phyloP scores from a whole-genome alignment of 2,329 filamentous ascomycete genomes.

The Colletotrichum lindemuthianum region DNA sequence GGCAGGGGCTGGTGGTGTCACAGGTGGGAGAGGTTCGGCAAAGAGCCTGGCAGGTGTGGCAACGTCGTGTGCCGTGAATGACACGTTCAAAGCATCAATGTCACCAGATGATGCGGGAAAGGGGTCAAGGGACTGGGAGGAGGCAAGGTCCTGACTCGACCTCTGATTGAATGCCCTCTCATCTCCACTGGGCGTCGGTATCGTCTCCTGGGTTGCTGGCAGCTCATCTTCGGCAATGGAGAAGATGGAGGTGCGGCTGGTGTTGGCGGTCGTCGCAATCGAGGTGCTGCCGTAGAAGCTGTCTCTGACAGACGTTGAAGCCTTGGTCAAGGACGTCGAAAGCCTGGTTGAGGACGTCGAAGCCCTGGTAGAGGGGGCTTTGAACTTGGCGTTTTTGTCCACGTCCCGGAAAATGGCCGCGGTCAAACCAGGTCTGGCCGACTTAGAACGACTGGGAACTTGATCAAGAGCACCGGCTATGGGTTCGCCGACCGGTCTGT shows the following conservation, averaged over 20 bases:
- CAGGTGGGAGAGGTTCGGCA: neutral
- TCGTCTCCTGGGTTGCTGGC: conserved; percentile 17
- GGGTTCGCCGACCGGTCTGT: neutral
- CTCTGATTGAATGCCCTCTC: neutral
- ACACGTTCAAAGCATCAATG: conserved; percentile 16
- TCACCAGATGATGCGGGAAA: conserved; percentile 20
- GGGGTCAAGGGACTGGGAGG: conserved; percentile 10
- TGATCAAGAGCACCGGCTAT: conserved; percentile 3
- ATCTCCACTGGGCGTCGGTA: neutral
- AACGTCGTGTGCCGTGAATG: conserved; percentile 13
- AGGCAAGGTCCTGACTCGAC: neutral
- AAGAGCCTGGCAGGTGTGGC: neutral
- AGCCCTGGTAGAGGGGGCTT: neutral
- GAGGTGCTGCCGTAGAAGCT: conserved; percentile 5
- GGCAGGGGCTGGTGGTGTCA: neutral
- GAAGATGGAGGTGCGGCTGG: conserved; percentile 20
- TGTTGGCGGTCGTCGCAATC: conserved; percentile 1
- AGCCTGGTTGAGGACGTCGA: neutral
- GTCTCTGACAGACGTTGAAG: neutral
- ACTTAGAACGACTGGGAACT: conserved; percentile 23
- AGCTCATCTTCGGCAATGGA: neutral
- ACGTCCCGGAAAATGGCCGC: conserved; percentile 3
- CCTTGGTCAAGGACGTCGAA: too few relatives aligned
- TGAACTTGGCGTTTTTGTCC: neutral
- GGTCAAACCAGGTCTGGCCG: neutral